Evolutionary conservation across 2,329 filamentous ascomycete species (phyloP).

Genomic region (Chaetomiaceae sp.): DNA sequence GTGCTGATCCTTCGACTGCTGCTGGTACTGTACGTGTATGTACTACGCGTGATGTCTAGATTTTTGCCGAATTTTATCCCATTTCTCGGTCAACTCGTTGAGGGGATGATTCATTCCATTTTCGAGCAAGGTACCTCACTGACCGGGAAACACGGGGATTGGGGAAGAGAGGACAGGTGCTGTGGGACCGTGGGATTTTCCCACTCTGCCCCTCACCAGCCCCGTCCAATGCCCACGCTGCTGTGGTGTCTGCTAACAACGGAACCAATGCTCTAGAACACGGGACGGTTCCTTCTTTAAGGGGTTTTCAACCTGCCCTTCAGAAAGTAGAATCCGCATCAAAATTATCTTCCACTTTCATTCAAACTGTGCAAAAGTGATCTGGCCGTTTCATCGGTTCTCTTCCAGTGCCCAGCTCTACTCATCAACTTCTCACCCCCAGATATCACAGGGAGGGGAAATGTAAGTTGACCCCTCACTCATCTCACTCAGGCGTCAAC

Average conservation of each 20-base stretch:
- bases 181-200: neutral
- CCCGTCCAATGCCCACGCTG: neutral
- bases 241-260: no score
- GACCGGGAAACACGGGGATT: neutral
- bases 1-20: neutral
- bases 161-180: neutral
- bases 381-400: no score
- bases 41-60: constrained; percentile 6
- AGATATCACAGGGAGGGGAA: neutral
- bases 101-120: no score
- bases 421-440: no score
- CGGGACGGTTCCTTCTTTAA: neutral
- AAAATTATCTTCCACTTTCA: no score
- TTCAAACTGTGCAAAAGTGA: no score
- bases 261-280: neutral
- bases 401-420: no score
- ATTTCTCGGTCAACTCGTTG: no score
- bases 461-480: neutral
- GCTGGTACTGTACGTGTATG: no score
- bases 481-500: neutral
- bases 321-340: no score
- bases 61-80: no score
- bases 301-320: neutral
- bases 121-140: neutral
- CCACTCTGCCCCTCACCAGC: neutral